A percentile compares a stretch with the other conserved stretches of the same genome.
Evolutionary conservation across 1,284 basidiomycete species (phyloP).

Genomic region (Gomphus sp.): DNA sequence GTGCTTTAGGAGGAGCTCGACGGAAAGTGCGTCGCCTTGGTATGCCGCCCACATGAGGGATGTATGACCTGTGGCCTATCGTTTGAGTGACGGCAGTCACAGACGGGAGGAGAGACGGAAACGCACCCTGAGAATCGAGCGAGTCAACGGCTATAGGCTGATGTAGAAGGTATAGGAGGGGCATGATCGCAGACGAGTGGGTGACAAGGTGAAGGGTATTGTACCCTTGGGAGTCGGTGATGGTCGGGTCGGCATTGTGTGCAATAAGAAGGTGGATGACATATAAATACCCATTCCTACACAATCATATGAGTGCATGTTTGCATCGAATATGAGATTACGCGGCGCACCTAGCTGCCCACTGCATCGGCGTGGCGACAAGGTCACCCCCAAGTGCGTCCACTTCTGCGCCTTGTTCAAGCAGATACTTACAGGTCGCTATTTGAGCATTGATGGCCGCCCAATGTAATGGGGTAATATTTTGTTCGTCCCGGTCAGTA

Average conservation of each 20-base stretch:
- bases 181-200: conserved; percentile 92
- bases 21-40: conserved; percentile 93
- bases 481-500: conserved; percentile 80
- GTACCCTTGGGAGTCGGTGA: conserved; percentile 92
- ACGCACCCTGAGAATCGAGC: conserved; percentile 57
- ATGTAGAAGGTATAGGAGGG: conserved; percentile 86
- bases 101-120: neutral
- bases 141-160: conserved; percentile 86
- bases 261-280: conserved; percentile 86
- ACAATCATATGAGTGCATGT: neutral
- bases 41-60: conserved; percentile 99
- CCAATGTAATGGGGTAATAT: conserved; percentile 96
- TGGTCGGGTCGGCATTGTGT: conserved; percentile 87
- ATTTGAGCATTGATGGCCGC: conserved; percentile 91
- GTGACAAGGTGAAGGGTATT: conserved; percentile 93
- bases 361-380: conserved; percentile 93
- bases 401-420: conserved; percentile 92
- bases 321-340: neutral
- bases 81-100: neutral
- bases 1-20: conserved; percentile 84
- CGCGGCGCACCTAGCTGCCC: conserved; percentile 66
- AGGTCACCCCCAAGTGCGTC: conserved; percentile 94
- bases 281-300: conserved; percentile 87
- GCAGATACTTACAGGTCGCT: conserved; percentile 66
- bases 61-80: conserved; percentile 61